These are phyloP conservation scores for Nyssa sinensis DNA, from an alignment of 148 eudicot species.

Conservation along the genomic window DNA sequence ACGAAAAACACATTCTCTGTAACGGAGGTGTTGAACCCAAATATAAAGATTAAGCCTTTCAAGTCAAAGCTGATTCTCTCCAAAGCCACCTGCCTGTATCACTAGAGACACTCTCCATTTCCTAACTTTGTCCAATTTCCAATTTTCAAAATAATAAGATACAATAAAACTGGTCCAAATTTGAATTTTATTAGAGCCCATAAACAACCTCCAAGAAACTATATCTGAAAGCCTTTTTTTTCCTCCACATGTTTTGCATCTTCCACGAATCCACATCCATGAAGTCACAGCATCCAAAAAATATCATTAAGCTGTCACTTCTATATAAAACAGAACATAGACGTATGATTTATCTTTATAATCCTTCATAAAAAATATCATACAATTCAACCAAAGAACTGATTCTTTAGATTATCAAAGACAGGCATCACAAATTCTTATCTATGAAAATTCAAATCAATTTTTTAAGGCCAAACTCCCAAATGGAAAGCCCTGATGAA, in stretches of 20 bases:
- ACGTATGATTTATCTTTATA: no score
- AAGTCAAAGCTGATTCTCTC: neutral
- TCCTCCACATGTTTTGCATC: neutral
- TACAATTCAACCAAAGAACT: neutral
- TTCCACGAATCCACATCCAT: constrained; percentile 2
- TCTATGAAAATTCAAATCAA: neutral
- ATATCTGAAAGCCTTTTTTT: neutral
- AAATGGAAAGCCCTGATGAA: neutral
- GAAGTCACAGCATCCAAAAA: neutral
- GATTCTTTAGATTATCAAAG: neutral
- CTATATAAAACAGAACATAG: neutral
- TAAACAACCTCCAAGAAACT: neutral
- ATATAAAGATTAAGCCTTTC: neutral
- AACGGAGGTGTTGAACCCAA: neutral
- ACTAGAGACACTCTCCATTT: neutral
- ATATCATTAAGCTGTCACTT: neutral
- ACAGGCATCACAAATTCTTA: neutral
- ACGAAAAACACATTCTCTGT: neutral
- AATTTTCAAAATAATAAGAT: neutral
- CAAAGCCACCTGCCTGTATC: neutral
- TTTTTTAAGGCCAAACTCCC: neutral
- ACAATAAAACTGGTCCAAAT: neutral
- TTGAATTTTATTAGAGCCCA: neutral
- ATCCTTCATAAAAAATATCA: neutral
- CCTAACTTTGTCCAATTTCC: neutral